Conservation (phyloP, 371 early-diverging fungal genomes). For the Ecytonucleospora hepatopenaei region DNA sequence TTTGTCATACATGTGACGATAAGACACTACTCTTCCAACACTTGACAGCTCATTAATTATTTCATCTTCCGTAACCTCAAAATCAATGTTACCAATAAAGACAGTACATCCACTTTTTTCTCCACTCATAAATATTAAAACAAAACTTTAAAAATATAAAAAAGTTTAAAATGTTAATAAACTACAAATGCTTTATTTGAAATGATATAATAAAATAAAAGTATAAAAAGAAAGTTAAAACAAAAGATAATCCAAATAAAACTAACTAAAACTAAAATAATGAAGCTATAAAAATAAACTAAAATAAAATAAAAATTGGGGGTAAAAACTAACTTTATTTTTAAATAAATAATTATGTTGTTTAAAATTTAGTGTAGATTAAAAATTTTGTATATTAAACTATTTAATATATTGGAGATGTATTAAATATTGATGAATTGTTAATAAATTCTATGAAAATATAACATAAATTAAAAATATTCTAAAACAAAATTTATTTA, state of each 20-base stretch:
- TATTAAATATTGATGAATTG: background rate
- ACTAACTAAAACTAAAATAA: background rate
- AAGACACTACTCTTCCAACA: conserved; percentile 57
- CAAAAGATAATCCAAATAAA: background rate
- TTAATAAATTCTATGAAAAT: no score
- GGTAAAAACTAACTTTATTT: no score
- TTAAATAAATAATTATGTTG: no score
- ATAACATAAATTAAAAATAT: background rate
- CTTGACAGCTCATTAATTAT: conserved; percentile 55
- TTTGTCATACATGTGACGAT: conserved; percentile 54
- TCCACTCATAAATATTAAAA: no score
- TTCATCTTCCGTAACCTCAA: conserved; percentile 55
- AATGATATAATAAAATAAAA: background rate
- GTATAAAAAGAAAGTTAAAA: background rate
- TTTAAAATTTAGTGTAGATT: no score
- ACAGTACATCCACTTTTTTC: conserved; percentile 55
- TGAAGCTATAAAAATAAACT: background rate
- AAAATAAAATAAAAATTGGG: background rate
- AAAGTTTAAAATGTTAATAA: no score
- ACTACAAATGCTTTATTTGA: no score
- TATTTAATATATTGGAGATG: background rate
- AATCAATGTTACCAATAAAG: conserved; percentile 59
- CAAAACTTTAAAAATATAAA: background rate
- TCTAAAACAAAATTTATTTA: background rate
- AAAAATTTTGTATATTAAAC: no score